Base-by-base conservation (phyloP, 2,329 filamentous ascomycete genomes). In the Bipolaris bicolor region DNA sequence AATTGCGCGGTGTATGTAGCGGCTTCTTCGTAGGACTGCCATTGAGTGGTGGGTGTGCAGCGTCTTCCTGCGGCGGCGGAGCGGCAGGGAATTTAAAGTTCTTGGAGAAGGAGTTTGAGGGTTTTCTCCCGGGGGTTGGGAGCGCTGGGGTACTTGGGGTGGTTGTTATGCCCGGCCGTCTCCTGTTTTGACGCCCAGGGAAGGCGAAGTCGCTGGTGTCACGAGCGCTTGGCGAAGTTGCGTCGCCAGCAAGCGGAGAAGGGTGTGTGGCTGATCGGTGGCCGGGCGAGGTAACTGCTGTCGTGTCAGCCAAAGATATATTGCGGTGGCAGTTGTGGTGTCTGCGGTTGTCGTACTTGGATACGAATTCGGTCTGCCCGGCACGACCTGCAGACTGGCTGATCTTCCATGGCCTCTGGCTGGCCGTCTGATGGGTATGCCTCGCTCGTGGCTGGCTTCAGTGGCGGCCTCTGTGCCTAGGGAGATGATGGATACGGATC, bases 381-480 rank as follows among this genome's bases (percentile, higher is more conserved):
- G 81, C 61, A 86, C 73, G 64, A 94, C 89, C 74, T 96, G 92
- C 58, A 96, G 78, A 79, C 92, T 97, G 22, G 91, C 86, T 36
- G 92, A 92, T 50, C 92, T 84, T 46, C 83, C 86, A 80, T 97
- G 92, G 4, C 88, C 85, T 66, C 86, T 86, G 16, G 70, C 72
- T 18, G 86, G 83, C 50, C 86, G 82, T 49, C 72, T 71, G 9
- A 70, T 65, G 3, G 66, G 58, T 33, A 62, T 54, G 24, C 64
- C 58, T 15, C 69, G 58, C 20, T 74, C 68, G 49, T 71, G 65
- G 48, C 66, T 72, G 22, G 57, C 62, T 36, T 74, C 74, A 1
- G 68, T 70, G 15, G 71, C 70, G 1, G 68, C 68, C 60, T 82
- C 79, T 31, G 79, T 80, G 7, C 79, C 79, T 48, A 82, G 60